Evolutionary conservation across 495 filamentous ascomycete genomes (phyloP).

Genomic region (Talaromyces proteolyticus): DNA sequence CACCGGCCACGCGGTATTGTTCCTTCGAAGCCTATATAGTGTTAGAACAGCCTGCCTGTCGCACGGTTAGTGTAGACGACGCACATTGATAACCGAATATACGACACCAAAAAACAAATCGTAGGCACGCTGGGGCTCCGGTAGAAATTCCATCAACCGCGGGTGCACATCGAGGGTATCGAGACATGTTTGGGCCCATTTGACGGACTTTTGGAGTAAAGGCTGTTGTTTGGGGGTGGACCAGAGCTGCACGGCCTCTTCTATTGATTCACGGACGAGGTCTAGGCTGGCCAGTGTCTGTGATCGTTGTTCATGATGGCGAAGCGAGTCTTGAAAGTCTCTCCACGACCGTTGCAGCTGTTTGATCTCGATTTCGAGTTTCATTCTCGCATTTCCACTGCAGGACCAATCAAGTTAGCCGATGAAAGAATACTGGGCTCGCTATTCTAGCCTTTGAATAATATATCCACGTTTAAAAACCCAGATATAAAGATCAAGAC

Average conservation of each 20-base stretch:
- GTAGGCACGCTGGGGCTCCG: slow-evolving; percentile 27
- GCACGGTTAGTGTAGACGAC: neutral
- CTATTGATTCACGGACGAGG: slow-evolving; percentile 25
- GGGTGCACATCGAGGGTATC: slow-evolving; percentile 31
- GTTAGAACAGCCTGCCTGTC: neutral
- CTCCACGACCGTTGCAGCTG: slow-evolving; percentile 39
- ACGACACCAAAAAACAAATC: slow-evolving; percentile 41
- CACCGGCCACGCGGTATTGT: slow-evolving; percentile 39
- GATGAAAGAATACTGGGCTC: too few species aligned
- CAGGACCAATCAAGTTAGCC: neutral
- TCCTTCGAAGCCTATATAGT: slow-evolving; percentile 33
- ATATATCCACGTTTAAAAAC: too few species aligned
- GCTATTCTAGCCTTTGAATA: too few species aligned
- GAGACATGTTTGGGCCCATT: slow-evolving; percentile 30
- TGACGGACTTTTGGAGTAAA: slow-evolving; percentile 21
- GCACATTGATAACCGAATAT: slow-evolving; percentile 40
- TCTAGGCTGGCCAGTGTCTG: slow-evolving; percentile 23
- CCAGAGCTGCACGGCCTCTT: slow-evolving; percentile 25
- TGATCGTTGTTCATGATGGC: slow-evolving; percentile 22
- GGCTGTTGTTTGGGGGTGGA: slow-evolving; percentile 21
- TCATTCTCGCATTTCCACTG: slow-evolving; percentile 5
- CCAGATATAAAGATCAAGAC: too few species aligned
- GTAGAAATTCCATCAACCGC: slow-evolving; percentile 26
- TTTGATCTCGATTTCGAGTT: slow-evolving; percentile 40
- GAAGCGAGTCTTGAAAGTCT: slow-evolving; percentile 29